A percentile compares a stretch with the other conserved stretches of the same genome.
phyloP scores from a whole-genome alignment of 2,329 filamentous ascomycete species.

The Epichloe coenophiala region DNA sequence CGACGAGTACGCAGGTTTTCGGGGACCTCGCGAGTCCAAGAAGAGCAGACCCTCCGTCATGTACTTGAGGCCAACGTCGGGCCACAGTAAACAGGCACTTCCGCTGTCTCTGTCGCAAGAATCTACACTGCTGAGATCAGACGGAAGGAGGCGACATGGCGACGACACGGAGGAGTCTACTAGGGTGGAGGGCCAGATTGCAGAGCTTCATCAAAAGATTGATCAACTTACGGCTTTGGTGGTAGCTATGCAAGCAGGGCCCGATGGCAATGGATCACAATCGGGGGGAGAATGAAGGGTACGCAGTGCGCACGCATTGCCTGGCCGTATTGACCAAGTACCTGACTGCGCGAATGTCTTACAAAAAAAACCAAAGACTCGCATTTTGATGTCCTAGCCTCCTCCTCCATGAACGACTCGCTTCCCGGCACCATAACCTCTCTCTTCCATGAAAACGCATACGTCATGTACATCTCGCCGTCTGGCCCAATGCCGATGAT shows the following conservation, averaged over 20 bases:
- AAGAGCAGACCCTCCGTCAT: conserved; percentile 11
- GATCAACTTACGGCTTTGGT: conserved; percentile 23
- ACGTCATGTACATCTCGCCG: conserved; percentile 18
- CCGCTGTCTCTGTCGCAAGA: conserved; percentile 7
- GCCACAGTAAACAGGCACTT: conserved; percentile 5
- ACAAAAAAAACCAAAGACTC: not conserved
- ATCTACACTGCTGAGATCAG: conserved; percentile 7
- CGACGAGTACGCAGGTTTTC: conserved; percentile 35
- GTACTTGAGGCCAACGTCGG: conserved; percentile 7
- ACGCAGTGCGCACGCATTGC: not conserved
- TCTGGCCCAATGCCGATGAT: conserved; percentile 14
- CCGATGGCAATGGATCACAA: not conserved
- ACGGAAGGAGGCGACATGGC: conserved; percentile 7
- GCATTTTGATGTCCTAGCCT: conserved; percentile 13
- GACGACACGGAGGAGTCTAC: conserved; percentile 27
- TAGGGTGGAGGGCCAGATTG: conserved; percentile 36
- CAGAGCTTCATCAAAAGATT: conserved; percentile 43
- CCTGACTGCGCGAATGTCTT: too few species aligned
- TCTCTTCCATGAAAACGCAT: conserved; percentile 19
- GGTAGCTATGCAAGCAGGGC: conserved; percentile 26
- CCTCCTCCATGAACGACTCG: conserved; percentile 7
- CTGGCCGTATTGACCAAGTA: too few species aligned
- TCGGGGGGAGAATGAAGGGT: not conserved
- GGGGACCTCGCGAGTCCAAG: conserved; percentile 26
- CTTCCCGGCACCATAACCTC: conserved; percentile 9